Evolutionary conservation across 1,139 yeast genomes (phyloP), one percentile per base, ranked within the genome.

Genomic region (Pichia sp.): DNA sequence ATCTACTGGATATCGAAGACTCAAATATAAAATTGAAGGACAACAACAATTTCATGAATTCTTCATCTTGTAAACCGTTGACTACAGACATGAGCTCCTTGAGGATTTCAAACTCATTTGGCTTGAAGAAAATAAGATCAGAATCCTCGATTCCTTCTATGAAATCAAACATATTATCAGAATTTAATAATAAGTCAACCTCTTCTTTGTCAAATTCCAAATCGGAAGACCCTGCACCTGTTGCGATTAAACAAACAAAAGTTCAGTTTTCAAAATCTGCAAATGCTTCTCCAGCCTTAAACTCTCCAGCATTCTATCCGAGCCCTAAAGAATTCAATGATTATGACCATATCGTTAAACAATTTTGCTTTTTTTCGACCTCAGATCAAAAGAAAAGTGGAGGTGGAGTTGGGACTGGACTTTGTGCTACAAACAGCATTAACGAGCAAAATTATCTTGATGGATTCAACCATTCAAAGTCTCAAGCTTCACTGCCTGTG

Each of bases 351-450:
- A 54, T 68, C n/a, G 56, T 68, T 45, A 64, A 67, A 51, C 63
- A 65, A 49, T 67, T 63, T 53, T 68, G 71, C 51, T 68, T 68
- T 50, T 68, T 52, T 67, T 59, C 19, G 23, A 49, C n/a, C 38
- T 48, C 42, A 26, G 41, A 19, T 45, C 26, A 45, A n/a, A 45
- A 26, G 5, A 45, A 31, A 30, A 45, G 23, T 31, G 34, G 29
- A 8, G n/a, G 7, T 43, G 15, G 6, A 30, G 30, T 15, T 32
- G 47, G 23, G 23, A 40, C 19, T 13, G 36, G 38, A 29, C 26
- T 13, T 4, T 45, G 48, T 45, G 36, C 41, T 26, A 42, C 41
- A 13, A 38, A 38, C 15, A 38, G 16, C 16, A 38, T 38, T 16
- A 38, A 51, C 38, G 40, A 45, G 15, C 31, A 45, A 13, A 38